Percentiles rank a stretch among this genome's conserved stretches.
Conservation (phyloP, 139 green algal genomes). For the Coccomyxa sp. region DNA sequence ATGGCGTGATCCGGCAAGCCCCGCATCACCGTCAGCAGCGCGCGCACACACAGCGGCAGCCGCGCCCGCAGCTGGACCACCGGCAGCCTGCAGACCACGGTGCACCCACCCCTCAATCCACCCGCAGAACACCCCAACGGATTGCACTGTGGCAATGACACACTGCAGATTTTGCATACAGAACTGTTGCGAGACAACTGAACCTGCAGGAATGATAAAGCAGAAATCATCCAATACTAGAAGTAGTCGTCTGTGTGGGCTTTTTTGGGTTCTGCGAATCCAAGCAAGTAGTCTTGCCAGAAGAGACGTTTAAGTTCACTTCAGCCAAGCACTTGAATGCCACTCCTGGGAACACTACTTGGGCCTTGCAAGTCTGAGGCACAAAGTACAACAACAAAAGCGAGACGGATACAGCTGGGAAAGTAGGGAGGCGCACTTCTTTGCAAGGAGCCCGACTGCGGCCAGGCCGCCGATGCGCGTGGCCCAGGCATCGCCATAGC, state of each 20-base stretch:
- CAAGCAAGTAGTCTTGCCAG: too few relatives aligned
- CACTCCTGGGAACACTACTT: not conserved
- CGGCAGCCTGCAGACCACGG: slow-evolving; percentile 36
- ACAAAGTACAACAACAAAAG: not conserved
- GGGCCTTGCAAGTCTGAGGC: not conserved
- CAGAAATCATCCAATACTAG: not conserved
- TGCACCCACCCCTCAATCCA: not conserved
- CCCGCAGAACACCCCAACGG: too few relatives aligned
- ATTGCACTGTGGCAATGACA: not conserved
- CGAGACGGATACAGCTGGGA: not conserved
- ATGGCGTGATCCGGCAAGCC: slow-evolving; percentile 63
- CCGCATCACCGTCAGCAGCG: slow-evolving; percentile 69
- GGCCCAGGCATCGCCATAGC: slow-evolving; percentile 80
- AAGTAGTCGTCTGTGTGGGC: too few relatives aligned
- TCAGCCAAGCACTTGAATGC: not conserved
- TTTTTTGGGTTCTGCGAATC: too few relatives aligned
- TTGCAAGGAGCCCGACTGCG: slow-evolving; percentile 53
- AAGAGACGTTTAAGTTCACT: not conserved
- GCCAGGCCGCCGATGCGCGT: slow-evolving; percentile 70
- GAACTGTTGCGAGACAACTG: too few relatives aligned
- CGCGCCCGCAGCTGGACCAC: slow-evolving; percentile 35
- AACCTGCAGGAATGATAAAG: too few relatives aligned
- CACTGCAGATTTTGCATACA: not conserved
- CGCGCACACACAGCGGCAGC: slow-evolving; percentile 40
- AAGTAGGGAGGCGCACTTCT: slow-evolving; percentile 7